Evolutionary conservation across 2,329 filamentous ascomycete genomes (phyloP), one percentile per base, ranked within the genome.

Genomic region (Rutstroemia sp.): DNA sequence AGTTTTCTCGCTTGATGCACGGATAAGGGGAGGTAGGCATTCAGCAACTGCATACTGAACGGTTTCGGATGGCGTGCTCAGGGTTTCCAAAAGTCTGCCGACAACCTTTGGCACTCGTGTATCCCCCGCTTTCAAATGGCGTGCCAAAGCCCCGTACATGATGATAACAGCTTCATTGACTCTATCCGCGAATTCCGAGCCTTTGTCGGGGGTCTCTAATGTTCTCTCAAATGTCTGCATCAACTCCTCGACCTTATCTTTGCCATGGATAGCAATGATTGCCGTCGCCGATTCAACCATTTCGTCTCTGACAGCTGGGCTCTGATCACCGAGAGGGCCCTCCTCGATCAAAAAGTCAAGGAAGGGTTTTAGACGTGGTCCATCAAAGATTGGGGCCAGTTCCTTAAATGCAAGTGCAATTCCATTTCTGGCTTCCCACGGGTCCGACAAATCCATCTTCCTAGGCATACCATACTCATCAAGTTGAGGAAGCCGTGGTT

Each of bases 121-220:
- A 70, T 99, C 94, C n/a, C 91, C 90, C 7, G 84, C 73, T 63
- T 88, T 83, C 58, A 99, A 75, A 75, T 99, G 94, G 52, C 89
- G 85, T 45, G 92, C 94, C 39, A 99, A 76, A 52, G 95, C 92
- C 69, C 94, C 94, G 66, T 99, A 99, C 70, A 99, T 87, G 65
- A 99, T 94, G 64, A 99, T 92, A 52, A 99, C 92, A 18, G 95
- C 94, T 73, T 99, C 94, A 65, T 96, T 96, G 61, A 97, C 88
- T 58, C 90, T 83, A 71, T 99, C 95, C 18, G 89, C 86, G 54
- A 86, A 83, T 63, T 92, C 84, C 0, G 86, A 91, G 57, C 85
- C 87, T 69, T 87, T 89, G 70, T 94, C 90, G 2, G 91, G 88
- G 2, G 84, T 85, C 68, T 92, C 91, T n/a, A 99, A 77, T 0